Base-by-base conservation (phyloP, 2,329 filamentous ascomycete species). In the Stemphylium vesicarium region DNA sequence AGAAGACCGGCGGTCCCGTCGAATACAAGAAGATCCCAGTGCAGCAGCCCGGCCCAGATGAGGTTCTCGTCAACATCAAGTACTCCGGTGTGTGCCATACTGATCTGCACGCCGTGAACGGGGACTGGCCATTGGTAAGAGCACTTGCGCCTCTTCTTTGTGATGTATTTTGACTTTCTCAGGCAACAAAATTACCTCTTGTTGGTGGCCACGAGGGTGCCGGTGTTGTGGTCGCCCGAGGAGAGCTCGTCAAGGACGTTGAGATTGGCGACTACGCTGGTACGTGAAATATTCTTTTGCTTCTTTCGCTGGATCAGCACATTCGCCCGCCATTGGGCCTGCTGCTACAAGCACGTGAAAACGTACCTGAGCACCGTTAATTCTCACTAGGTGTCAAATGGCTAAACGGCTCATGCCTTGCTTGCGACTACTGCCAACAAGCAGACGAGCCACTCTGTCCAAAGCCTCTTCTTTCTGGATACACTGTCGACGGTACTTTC, bases 11-110 rank as follows among this genome's bases (percentile, higher is more conserved):
- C 65, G 88, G 87, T 51, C 78, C 85, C 64, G 80, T 86, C 68
- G 77, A 85, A 57, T 91, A 89, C 84, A 92, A 91, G 81, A 84
- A 88, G 79, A 94, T 97, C 69, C 88, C 90, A 64, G 92, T 96
- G 46, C 83, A 82, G 60, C 85, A 88, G 76, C 93, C 93, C 35
- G 91, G 88, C 18, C 88, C 92, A 47, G 92, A 96, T 80, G 91
- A 97, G 79, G 90, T 96, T 65, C 89, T 97, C 63, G 81, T 96
- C 79, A 94, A 96, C 80, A 85, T 96, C 83, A 92, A 92, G 78
- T 96, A 86, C 83, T 90, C 89, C 24, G 92, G 92, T 74, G 92
- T 96, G 65, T 96, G 92, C 84, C 92, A 96, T 82, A 96, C 92
- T 32, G 91, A 96, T 76, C 83, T 88, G 3, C 86, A 89, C 74